Conservation (phyloP, 495 filamentous ascomycete genomes). For the Viridothelium virens region DNA sequence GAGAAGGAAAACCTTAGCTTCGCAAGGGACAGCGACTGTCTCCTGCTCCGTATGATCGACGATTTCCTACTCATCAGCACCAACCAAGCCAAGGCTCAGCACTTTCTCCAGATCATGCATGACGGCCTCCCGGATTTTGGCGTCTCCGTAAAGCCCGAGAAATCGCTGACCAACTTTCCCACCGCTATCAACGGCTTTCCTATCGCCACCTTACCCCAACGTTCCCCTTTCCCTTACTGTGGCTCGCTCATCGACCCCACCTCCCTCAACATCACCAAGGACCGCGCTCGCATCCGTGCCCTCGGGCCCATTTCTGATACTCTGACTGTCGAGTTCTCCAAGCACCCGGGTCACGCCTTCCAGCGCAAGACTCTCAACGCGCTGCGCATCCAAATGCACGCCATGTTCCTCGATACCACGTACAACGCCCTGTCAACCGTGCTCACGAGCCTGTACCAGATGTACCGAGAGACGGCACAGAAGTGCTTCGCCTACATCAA, state of each 20-base stretch:
- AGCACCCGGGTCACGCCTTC: constrained; percentile 62
- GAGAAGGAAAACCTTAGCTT: constrained; percentile 65
- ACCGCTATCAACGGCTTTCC: constrained; percentile 47
- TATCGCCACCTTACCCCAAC: constrained; percentile 46
- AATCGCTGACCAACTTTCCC: constrained; percentile 82
- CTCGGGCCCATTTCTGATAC: constrained; percentile 50
- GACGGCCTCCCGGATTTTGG: constrained; percentile 70
- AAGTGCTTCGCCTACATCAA: constrained; percentile 77
- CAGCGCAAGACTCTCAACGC: constrained; percentile 69
- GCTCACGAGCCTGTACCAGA: constrained; percentile 62
- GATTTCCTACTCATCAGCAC: constrained; percentile 87
- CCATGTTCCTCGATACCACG: constrained; percentile 80
- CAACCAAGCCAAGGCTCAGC: constrained; percentile 50
- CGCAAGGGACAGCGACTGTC: constrained; percentile 47
- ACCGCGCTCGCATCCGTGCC: constrained; percentile 44
- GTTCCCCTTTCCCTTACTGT: constrained; percentile 72
- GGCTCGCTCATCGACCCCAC: constrained; percentile 66
- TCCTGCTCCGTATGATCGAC: constrained; percentile 78
- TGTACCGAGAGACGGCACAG: constrained; percentile 67
- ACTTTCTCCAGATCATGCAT: constrained; percentile 74
- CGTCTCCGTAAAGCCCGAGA: constrained; percentile 63
- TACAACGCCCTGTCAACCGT: constrained; percentile 67
- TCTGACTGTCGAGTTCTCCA: constrained; percentile 67
- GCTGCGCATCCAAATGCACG: constrained; percentile 79
- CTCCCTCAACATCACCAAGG: constrained; percentile 67